Base-by-base conservation (phyloP, 2,329 filamentous ascomycete genomes). In the Colletotrichum liaoningense region DNA sequence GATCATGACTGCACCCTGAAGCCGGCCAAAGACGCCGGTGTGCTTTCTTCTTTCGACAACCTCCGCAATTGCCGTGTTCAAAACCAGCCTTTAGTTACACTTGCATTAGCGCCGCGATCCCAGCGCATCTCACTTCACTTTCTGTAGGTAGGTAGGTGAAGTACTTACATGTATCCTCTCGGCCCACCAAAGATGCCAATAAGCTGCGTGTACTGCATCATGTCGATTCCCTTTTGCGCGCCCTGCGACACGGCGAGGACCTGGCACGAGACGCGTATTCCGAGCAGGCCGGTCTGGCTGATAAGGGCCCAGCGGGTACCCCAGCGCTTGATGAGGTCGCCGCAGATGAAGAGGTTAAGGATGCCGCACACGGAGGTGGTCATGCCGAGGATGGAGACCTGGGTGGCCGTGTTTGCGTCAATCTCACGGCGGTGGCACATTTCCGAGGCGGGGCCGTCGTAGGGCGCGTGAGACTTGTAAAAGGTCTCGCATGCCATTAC, bases 401-500 rank as follows among this genome's bases (percentile, higher is more conserved):
- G 87, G 1, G 84, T 84, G 0, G 93, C 92, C 1, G 92, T 93
- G 24, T 87, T 86, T 1, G 92, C 90, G 59, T 92, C 88, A 72
- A 94, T 92, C 74, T 89, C 88, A 67, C 88, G 88, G 42, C 87
- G 85, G 59, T 85, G 86, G 78, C 93, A 94, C 19, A 88, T 85
- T 72, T 91, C 88, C 4, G 84, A 84, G 4, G 80, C 77, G 30
- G 73, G 73, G 1, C 85, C 86, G 11, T 82, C 76, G 63, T 83
- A 88, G 0, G 87, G 85, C 14, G 88, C 85, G 77, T 93, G 88
- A 2, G 84, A 83, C 46, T 86, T 83, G 81, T 94, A 94, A 79
- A 91, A 94, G 64, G 88, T 87, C 67, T 94, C 90, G 81, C 93
- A 94, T 63, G 90, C 91, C 92, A 94, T 94, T 1, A 93, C 79